Percentiles rank a stretch among this genome's conserved stretches.
Conservation (phyloP, 2,329 filamentous ascomycete genomes). For the Exophiala xenobiotica region DNA sequence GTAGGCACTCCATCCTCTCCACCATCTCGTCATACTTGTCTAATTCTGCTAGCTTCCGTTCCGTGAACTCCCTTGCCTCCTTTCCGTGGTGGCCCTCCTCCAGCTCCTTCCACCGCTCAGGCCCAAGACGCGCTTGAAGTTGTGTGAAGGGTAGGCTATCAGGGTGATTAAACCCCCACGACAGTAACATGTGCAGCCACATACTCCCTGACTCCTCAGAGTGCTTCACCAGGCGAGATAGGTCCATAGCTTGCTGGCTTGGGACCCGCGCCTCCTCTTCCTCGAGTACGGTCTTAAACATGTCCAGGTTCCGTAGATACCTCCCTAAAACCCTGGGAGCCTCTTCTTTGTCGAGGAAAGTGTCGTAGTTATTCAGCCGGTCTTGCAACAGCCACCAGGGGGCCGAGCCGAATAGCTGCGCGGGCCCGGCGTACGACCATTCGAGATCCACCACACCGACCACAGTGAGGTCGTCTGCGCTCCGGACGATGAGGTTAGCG, state of each 20-base stretch:
- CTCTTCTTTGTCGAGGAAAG: slow-evolving; percentile 32
- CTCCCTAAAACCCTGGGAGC: slow-evolving; percentile 29
- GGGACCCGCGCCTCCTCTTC: slow-evolving; percentile 36
- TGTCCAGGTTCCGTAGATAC: slow-evolving; percentile 35
- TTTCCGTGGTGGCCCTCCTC: slow-evolving; percentile 8
- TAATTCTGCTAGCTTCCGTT: slow-evolving; percentile 13
- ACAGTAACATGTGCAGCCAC: slow-evolving; percentile 40
- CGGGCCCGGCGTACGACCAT: background rate
- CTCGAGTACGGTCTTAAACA: slow-evolving; percentile 35
- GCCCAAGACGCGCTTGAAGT: slow-evolving; percentile 18
- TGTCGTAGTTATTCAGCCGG: slow-evolving; percentile 23
- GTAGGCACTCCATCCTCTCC: slow-evolving; percentile 9
- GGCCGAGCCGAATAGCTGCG: background rate
- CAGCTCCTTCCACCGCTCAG: slow-evolving; percentile 3
- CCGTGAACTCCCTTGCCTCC: slow-evolving; percentile 1
- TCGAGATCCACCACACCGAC: background rate
- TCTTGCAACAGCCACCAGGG: background rate
- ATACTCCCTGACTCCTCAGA: slow-evolving; percentile 38
- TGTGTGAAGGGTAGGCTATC: slow-evolving; percentile 36
- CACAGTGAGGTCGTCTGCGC: background rate
- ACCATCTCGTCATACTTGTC: slow-evolving; percentile 14
- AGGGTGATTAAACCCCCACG: slow-evolving; percentile 36
- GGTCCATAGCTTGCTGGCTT: slow-evolving; percentile 27
- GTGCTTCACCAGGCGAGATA: slow-evolving; percentile 38
- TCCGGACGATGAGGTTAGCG: background rate